A percentile compares a stretch with the other conserved stretches of the same genome.
Conservation (phyloP, 345 rosid species). For the Leavenworthia alabamica region DNA sequence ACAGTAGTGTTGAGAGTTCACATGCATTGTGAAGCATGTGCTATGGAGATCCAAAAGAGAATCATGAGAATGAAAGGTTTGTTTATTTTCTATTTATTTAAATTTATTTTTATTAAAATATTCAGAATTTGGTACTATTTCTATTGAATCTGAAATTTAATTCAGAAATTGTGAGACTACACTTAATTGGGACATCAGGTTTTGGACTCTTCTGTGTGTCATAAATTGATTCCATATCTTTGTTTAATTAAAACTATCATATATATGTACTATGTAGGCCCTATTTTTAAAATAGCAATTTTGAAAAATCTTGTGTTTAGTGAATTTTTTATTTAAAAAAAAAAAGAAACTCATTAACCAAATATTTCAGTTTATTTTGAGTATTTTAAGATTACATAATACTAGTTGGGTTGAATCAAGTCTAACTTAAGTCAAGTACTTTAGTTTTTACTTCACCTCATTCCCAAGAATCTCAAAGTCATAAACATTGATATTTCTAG, state of each 20-base stretch:
- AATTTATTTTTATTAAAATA: neutral
- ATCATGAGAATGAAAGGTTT: conserved; percentile 80
- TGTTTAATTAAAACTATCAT: neutral
- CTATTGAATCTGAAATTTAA: conserved; percentile 13
- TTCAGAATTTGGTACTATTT: conserved; percentile 18
- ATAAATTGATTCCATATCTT: conserved; percentile 13
- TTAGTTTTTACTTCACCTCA: conserved; percentile 15
- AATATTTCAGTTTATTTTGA: neutral
- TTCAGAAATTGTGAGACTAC: conserved; percentile 21
- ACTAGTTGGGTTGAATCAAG: conserved; percentile 11
- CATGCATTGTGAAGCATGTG: conserved; percentile 98
- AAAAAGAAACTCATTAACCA: neutral
- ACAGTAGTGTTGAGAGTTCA: conserved; percentile 64
- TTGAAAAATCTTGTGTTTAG: conserved; percentile 2
- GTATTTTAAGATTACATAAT: conserved; percentile 13
- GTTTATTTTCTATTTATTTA: neutral
- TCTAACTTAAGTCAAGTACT: conserved; percentile 20
- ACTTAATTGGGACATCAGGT: conserved; percentile 16
- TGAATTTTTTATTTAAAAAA: neutral
- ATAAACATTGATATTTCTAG: neutral
- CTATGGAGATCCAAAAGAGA: conserved; percentile 78
- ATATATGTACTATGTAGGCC: conserved; percentile 18
- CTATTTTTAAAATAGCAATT: conserved; percentile 3
- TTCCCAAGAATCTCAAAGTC: conserved; percentile 23
- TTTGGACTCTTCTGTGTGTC: conserved; percentile 26